Conservation (phyloP, 345 rosid species). For the Dipteronia sinensis region DNA sequence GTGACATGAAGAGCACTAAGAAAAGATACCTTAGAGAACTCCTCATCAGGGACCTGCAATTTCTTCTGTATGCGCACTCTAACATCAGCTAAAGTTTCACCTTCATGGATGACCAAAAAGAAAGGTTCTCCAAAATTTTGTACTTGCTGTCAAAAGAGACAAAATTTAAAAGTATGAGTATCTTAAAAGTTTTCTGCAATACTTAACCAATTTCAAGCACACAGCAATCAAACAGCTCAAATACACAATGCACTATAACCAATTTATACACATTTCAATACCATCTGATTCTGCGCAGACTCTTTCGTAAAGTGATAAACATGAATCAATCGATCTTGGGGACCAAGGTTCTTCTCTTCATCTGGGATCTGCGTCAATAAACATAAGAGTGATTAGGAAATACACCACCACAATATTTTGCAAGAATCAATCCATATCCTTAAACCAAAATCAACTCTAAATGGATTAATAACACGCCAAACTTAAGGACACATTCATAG, state of each 20-base stretch:
- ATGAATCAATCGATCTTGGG: slow-evolving; percentile 79
- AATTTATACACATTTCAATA: slow-evolving; percentile 26
- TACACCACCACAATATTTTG: not conserved
- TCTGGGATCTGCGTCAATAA: slow-evolving; percentile 67
- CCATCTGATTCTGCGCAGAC: slow-evolving; percentile 73
- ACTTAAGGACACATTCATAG: not conserved
- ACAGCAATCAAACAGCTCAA: not conserved
- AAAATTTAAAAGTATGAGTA: slow-evolving; percentile 9
- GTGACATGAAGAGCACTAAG: not conserved
- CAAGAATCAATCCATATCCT: not conserved
- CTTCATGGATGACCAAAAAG: slow-evolving; percentile 88
- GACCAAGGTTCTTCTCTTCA: slow-evolving; percentile 85
- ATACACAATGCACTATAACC: not conserved
- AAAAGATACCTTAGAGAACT: slow-evolving; percentile 73
- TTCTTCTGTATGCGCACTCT: slow-evolving; percentile 82
- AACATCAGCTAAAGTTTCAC: slow-evolving; percentile 80
- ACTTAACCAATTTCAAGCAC: not conserved
- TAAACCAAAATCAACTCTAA: not conserved
- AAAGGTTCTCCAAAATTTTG: slow-evolving; percentile 98
- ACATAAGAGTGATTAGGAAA: slow-evolving; percentile 14
- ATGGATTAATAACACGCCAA: not conserved
- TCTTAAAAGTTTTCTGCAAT: not conserved
- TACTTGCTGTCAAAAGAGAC: slow-evolving; percentile 60
- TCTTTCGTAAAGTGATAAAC: slow-evolving; percentile 90
- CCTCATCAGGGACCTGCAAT: slow-evolving; percentile 86